Evolutionary conservation across 495 filamentous ascomycete species (phyloP).

Genomic region (Tuber calosporum): DNA sequence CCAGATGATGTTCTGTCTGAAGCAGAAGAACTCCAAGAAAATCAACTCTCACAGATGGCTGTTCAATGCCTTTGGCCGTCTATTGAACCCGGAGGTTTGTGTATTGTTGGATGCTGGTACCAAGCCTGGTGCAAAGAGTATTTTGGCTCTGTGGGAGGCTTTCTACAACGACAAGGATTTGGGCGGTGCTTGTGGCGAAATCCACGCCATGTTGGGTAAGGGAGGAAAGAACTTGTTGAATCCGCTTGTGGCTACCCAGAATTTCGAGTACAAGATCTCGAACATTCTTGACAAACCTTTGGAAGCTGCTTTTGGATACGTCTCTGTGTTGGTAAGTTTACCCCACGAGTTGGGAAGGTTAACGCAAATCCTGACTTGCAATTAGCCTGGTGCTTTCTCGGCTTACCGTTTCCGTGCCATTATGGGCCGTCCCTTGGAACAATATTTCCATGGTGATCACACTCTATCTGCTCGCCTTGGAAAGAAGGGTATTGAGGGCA

Average conservation of each 20-base stretch:
- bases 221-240: slow-evolving; percentile 44
- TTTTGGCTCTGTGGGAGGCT: slow-evolving; percentile 44
- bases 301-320: slow-evolving; percentile 45
- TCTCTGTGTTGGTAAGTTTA: slow-evolving; percentile 44
- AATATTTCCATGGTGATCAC: slow-evolving; percentile 46
- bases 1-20: slow-evolving; percentile 46
- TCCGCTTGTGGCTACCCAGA: slow-evolving; percentile 44
- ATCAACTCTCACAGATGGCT: slow-evolving; percentile 47
- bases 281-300: slow-evolving; percentile 46
- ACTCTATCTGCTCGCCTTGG: slow-evolving; percentile 76
- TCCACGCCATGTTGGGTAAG: slow-evolving; percentile 45
- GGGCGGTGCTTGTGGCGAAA: slow-evolving; percentile 46
- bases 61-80: slow-evolving; percentile 44
- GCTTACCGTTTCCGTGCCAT: slow-evolving; percentile 45
- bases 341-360: not conserved
- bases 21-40: slow-evolving; percentile 46
- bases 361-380: slow-evolving; percentile 19
- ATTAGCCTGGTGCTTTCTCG: slow-evolving; percentile 45
- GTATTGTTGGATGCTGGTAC: slow-evolving; percentile 46
- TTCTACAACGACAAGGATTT: slow-evolving; percentile 45
- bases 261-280: slow-evolving; percentile 47
- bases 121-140: slow-evolving; percentile 42
- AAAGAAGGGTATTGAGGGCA: slow-evolving; percentile 72
- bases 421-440: slow-evolving; percentile 44
- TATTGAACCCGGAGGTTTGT: slow-evolving; percentile 44